Percentiles rank a stretch among this genome's conserved stretches.
Conservation (phyloP, 345 rosid species). For the Aquilaria yunnanensis region DNA sequence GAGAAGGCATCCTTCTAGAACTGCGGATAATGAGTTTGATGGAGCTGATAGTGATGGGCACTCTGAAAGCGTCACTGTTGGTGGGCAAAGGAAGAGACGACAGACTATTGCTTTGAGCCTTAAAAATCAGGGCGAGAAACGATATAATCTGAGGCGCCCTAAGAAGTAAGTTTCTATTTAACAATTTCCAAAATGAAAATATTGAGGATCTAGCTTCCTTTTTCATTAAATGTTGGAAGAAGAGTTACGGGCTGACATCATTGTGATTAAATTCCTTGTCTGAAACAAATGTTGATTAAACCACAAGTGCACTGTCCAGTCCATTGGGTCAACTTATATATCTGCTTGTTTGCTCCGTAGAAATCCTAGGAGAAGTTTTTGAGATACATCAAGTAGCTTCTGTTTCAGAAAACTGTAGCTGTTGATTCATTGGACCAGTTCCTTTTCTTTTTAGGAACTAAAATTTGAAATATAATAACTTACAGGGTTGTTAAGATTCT, state of each 20-base stretch:
- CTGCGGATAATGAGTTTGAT: conserved; percentile 41
- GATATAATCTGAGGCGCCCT: conserved; percentile 76
- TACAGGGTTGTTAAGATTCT: too few species aligned
- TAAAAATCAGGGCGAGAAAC: conserved; percentile 48
- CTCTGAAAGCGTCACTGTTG: conserved; percentile 53
- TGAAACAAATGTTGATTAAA: not conserved
- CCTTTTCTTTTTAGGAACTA: too few species aligned
- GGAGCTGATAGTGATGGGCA: conserved; percentile 59
- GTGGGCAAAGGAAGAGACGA: conserved; percentile 61
- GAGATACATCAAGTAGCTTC: conserved; percentile 1
- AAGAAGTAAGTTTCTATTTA: conserved; percentile 48
- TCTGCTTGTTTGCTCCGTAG: not conserved
- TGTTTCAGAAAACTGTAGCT: too few species aligned
- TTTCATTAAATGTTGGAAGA: not conserved
- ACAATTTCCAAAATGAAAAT: not conserved
- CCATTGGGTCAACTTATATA: not conserved
- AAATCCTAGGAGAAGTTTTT: not conserved
- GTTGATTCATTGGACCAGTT: too few species aligned
- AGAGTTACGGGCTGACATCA: not conserved
- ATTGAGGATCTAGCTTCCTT: not conserved
- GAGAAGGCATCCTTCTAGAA: conserved; percentile 39
- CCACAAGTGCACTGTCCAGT: not conserved
- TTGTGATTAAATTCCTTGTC: not conserved
- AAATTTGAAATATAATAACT: too few species aligned
- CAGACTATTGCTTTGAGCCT: conserved; percentile 34